Evolutionary conservation across 768 basidiomycete species (phyloP), one percentile per base, ranked within the genome.

Genomic region (Gymnopilus junonius): DNA sequence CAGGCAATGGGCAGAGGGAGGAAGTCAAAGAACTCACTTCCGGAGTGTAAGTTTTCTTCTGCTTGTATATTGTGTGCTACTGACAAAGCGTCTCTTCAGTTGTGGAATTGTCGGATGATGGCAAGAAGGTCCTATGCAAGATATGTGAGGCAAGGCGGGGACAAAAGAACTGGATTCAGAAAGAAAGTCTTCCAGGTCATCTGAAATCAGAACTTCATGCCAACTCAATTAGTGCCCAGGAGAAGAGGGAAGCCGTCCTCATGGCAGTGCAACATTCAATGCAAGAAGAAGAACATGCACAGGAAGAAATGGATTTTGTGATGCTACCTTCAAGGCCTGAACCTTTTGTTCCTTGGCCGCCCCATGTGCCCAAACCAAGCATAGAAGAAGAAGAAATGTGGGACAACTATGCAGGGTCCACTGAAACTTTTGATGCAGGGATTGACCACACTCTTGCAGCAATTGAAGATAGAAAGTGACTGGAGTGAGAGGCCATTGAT

Each of bases 31-130:
- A n/a, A n/a, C n/a, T n/a, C n/a, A n/a, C n/a, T n/a, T n/a, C n/a
- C n/a, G n/a, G n/a, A n/a, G n/a, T n/a, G n/a, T n/a, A n/a, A n/a
- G n/a, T n/a, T n/a, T n/a, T n/a, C n/a, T n/a, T n/a, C n/a, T n/a
- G n/a, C n/a, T n/a, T n/a, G n/a, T n/a, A n/a, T n/a, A n/a, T n/a
- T n/a, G n/a, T n/a, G n/a, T n/a, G n/a, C n/a, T n/a, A n/a, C n/a
- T n/a, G n/a, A n/a, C n/a, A n/a, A n/a, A n/a, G n/a, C n/a, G n/a
- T n/a, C n/a, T n/a, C n/a, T n/a, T 25, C 11, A 61, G 59, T 54
- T 21, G 21, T 54, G 20, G 59, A 61, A 42, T 5, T 40, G 3
- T 61, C 59, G 6, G 59, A 40, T 8, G 59, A 61, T 12, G 59
- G 59, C 14, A 21, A 27, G 23, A 61, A 40, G 32, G 21, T 39